Conservation (phyloP, 441 rosid species). For the Arabidopsis hybrid region DNA sequence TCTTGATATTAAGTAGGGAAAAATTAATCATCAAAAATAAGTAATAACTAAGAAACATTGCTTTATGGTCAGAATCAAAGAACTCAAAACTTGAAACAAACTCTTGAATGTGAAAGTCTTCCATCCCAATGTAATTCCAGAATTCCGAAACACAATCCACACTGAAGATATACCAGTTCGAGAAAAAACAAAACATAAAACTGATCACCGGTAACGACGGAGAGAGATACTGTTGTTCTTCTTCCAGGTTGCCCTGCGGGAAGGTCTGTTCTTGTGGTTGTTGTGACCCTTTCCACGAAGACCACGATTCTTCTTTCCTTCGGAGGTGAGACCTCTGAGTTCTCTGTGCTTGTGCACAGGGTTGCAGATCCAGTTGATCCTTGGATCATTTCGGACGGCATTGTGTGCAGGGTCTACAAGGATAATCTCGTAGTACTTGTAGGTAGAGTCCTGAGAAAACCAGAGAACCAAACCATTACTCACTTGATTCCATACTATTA, state of each 20-base stretch:
- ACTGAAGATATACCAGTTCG: constrained; percentile 30
- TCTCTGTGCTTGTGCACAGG: constrained; percentile 94
- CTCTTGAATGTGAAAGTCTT: constrained; percentile 11
- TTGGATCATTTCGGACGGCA: constrained; percentile 85
- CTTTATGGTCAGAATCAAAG: background rate
- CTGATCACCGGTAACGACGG: constrained; percentile 73
- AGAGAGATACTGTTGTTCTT: constrained; percentile 74
- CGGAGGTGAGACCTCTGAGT: constrained; percentile 87
- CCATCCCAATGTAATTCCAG: background rate
- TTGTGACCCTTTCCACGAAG: constrained; percentile 83
- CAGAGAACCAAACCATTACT: background rate
- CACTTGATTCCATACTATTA: background rate
- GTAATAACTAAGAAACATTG: constrained; percentile 3
- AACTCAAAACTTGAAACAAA: constrained; percentile 23
- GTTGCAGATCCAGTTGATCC: constrained; percentile 91
- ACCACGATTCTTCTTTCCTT: constrained; percentile 91
- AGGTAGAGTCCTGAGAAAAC: constrained; percentile 71
- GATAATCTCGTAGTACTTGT: constrained; percentile 84
- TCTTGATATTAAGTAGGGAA: too few species aligned
- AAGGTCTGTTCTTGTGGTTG: constrained; percentile 84
- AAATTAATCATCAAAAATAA: background rate
- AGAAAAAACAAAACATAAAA: constrained; percentile 13
- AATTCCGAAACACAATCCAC: constrained; percentile 30
- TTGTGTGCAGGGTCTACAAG: constrained; percentile 84
- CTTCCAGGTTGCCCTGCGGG: constrained; percentile 96